phyloP scores from a whole-genome alignment of 139 green algal genomes.

The Closterium sp. region DNA sequence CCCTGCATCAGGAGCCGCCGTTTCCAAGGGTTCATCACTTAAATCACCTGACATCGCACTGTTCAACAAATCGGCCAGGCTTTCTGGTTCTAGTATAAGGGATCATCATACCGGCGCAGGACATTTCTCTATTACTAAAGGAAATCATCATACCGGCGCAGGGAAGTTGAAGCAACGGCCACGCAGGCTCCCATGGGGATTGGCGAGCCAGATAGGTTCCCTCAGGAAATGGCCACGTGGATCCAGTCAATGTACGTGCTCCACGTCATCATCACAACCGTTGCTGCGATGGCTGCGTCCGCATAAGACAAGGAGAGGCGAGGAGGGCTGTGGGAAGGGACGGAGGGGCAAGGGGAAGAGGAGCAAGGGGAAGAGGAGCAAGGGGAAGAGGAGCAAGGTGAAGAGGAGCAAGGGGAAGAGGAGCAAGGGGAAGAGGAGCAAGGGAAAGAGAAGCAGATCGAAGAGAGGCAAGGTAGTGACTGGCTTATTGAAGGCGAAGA shows the following conservation, averaged over 20 bases:
- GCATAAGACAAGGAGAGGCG: background rate
- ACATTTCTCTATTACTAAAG: background rate
- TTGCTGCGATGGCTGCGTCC: background rate
- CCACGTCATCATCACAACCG: background rate
- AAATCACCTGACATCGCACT: no score
- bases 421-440: background rate
- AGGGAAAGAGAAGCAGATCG: background rate
- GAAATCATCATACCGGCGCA: background rate
- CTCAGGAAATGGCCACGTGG: no score
- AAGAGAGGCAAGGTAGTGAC: background rate
- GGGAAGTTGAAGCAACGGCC: no score
- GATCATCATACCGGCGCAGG: background rate
- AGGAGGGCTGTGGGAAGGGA: background rate
- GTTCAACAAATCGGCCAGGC: no score
- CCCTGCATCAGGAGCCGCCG: no score
- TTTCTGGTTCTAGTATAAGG: background rate
- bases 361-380: slow-evolving; percentile 40
- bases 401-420: background rate
- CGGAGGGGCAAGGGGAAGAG: background rate
- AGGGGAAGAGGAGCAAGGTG: background rate
- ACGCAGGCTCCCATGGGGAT: no score
- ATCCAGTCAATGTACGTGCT: no score
- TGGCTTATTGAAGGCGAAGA: no score
- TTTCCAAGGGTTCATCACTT: no score
- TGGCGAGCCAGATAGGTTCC: background rate